Conservation (phyloP, 1,139 yeast species). For the Debaryomyces nepalensis region DNA sequence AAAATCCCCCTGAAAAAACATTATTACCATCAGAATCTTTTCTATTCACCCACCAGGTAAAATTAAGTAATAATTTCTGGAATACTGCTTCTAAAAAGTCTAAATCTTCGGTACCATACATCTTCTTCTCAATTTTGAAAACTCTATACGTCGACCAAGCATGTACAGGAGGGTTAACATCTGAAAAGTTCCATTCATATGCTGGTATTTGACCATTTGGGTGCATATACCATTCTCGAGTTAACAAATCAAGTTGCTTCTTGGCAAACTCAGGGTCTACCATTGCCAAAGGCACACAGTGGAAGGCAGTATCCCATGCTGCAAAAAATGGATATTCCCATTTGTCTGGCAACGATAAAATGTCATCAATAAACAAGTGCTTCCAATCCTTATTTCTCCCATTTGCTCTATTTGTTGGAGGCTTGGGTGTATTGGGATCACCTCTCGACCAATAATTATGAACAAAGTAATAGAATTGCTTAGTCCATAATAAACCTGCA, state of each 20-base stretch:
- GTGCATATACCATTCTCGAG: conserved; percentile 98
- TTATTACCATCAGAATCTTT: conserved; percentile 89
- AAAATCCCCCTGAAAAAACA: conserved; percentile 93
- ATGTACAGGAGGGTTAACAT: conserved; percentile 96
- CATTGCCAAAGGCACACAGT: conserved; percentile 93
- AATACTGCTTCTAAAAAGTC: conserved; percentile 89
- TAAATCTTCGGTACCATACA: conserved; percentile 81
- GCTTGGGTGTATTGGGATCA: conserved; percentile 77
- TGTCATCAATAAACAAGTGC: conserved; percentile 86
- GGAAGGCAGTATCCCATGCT: conserved; percentile 98
- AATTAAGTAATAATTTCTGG: conserved; percentile 86
- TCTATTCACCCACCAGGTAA: conserved; percentile 98
- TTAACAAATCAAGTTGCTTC: conserved; percentile 81
- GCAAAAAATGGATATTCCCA: conserved; percentile 98
- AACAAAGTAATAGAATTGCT: conserved; percentile 88
- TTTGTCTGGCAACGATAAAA: conserved; percentile 90
- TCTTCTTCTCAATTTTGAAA: conserved; percentile 84
- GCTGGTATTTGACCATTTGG: conserved; percentile 99
- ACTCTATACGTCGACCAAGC: conserved; percentile 96
- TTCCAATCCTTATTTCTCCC: conserved; percentile 90
- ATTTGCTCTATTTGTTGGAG: conserved; percentile 79
- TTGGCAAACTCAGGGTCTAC: conserved; percentile 94
- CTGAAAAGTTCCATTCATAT: conserved; percentile 95
- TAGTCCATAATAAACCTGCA: conserved; percentile 94
- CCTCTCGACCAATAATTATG: conserved; percentile 90